Evolutionary conservation across 2,329 filamentous ascomycete species (phyloP).

Genomic region (Beauveria varroae): DNA sequence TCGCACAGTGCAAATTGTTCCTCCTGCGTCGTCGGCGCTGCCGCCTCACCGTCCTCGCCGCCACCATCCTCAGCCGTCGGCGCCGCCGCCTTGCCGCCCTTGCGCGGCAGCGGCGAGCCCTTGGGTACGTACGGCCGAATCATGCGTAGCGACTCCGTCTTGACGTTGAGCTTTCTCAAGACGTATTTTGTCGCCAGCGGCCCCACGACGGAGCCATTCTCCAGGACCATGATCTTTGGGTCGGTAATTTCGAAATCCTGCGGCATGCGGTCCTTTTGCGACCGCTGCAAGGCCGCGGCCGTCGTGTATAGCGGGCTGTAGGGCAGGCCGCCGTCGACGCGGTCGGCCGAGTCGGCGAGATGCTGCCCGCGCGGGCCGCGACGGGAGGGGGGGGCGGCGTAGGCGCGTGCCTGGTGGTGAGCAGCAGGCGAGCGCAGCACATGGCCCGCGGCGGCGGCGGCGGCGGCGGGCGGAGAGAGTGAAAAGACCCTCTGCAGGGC

Average conservation of each 20-base stretch:
- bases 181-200: slow-evolving; percentile 32
- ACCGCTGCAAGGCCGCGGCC: slow-evolving; percentile 23
- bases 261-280: slow-evolving; percentile 30
- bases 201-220: slow-evolving; percentile 30
- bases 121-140: slow-evolving; percentile 29
- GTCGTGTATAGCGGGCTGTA: slow-evolving; percentile 30
- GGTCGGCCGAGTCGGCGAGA: slow-evolving; percentile 1
- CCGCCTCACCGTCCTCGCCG: slow-evolving; percentile 11
- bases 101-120: slow-evolving; percentile 13
- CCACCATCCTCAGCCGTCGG: not conserved
- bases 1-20: slow-evolving; percentile 56
- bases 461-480: slow-evolving; percentile 22
- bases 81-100: not conserved
- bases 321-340: slow-evolving; percentile 16
- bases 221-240: slow-evolving; percentile 33
- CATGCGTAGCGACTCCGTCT: slow-evolving; percentile 33
- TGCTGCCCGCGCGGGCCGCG: not conserved
- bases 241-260: slow-evolving; percentile 39
- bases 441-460: not conserved
- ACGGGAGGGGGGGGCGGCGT: slow-evolving; percentile 12
- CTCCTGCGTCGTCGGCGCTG: slow-evolving; percentile 10
- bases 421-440: not conserved
- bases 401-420: slow-evolving; percentile 14
- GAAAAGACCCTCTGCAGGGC: slow-evolving; percentile 40
- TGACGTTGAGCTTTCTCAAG: slow-evolving; percentile 29